Evolutionary conservation across 352 stramenopile species (phyloP).

Genomic region (Phytophthora rubi): DNA sequence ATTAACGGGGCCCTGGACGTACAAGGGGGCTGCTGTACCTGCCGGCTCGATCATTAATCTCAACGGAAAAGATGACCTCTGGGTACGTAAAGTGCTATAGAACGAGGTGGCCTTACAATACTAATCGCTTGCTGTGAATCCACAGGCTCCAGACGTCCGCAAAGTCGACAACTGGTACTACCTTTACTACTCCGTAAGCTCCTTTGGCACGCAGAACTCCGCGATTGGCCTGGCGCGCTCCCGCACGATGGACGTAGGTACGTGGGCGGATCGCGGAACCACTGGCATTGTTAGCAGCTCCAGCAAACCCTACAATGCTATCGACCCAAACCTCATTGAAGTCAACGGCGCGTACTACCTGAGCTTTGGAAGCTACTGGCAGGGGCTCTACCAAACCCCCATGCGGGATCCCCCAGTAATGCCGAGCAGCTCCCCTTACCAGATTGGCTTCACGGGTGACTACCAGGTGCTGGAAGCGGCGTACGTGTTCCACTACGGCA

Average conservation of each 20-base stretch:
- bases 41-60: conserved; percentile 51
- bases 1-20: conserved; percentile 48
- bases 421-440: conserved; percentile 10
- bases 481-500: conserved; percentile 45
- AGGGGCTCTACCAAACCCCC: conserved; percentile 32
- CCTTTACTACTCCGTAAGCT: conserved; percentile 62
- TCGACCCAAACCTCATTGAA: conserved; percentile 50
- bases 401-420: conserved; percentile 30
- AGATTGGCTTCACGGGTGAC: conserved; percentile 40
- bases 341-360: conserved; percentile 40
- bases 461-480: conserved; percentile 45
- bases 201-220: conserved; percentile 50
- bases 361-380: conserved; percentile 53
- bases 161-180: conserved; percentile 61
- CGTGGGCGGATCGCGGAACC: conserved; percentile 49
- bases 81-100: conserved; percentile 17
- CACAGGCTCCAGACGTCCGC: conserved; percentile 45
- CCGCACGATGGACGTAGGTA: conserved; percentile 45
- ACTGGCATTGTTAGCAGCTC: conserved; percentile 34
- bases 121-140: background rate
- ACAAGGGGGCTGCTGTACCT: conserved; percentile 43
- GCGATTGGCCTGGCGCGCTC: conserved; percentile 50
- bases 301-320: conserved; percentile 54
- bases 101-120: background rate
- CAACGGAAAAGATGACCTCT: conserved; percentile 48